Evolutionary conservation across 1,139 yeast species (phyloP).

Genomic region (Arxiozyma slooffiae): DNA sequence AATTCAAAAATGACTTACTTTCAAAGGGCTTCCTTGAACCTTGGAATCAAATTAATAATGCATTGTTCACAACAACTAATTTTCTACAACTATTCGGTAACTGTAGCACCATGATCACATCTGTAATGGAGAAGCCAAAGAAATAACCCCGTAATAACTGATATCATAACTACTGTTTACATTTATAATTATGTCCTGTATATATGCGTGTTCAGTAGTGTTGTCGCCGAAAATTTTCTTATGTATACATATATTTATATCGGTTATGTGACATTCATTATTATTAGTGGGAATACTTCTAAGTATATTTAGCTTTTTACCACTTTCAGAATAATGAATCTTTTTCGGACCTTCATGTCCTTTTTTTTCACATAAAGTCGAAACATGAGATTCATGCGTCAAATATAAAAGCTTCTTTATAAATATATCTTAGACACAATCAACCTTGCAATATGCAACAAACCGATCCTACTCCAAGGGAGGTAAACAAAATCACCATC

Average conservation of each 20-base stretch:
- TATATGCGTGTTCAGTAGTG: too few species aligned
- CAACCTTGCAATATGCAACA: not conserved
- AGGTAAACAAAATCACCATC: not conserved
- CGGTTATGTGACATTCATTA: too few species aligned
- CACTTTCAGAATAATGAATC: not conserved
- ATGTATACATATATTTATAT: too few species aligned
- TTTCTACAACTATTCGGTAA: constrained; percentile 18
- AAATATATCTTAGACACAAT: not conserved
- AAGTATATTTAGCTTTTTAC: too few species aligned
- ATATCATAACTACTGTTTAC: not conserved
- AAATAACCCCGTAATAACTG: not conserved
- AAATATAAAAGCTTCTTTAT: not conserved
- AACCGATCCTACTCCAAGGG: not conserved
- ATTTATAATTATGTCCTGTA: not conserved
- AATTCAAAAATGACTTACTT: too few species aligned
- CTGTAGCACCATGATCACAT: constrained; percentile 16
- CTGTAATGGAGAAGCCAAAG: constrained; percentile 4
- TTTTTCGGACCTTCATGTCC: not conserved
- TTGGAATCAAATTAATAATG: constrained; percentile 19
- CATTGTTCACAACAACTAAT: constrained; percentile 11
- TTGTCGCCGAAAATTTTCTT: too few species aligned
- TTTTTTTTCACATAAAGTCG: not conserved
- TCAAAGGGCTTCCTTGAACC: constrained; percentile 21
- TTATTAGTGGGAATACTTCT: not conserved
- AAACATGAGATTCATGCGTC: not conserved